Conservation (phyloP, 2,329 filamentous ascomycete genomes). For the Herpotrichia juniperi region DNA sequence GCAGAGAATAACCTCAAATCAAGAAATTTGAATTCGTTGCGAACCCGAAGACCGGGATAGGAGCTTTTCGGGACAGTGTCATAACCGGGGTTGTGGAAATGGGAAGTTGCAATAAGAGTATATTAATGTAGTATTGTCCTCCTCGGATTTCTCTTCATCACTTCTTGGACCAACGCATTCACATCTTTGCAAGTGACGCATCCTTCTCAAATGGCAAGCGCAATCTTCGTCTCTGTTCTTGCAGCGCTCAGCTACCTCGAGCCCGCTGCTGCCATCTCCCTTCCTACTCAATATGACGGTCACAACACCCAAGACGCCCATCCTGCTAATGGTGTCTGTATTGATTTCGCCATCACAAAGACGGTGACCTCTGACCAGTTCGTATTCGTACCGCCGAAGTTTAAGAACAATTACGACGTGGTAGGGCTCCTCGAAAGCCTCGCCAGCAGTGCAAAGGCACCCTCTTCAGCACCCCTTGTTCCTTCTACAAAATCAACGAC, state of each 20-base stretch:
- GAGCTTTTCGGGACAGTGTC: too few species aligned
- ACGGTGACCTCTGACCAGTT: slow-evolving; percentile 8
- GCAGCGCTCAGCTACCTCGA: background rate
- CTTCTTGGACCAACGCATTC: background rate
- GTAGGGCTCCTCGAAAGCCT: slow-evolving; percentile 4
- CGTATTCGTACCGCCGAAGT: slow-evolving; percentile 3
- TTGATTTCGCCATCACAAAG: slow-evolving; percentile 10
- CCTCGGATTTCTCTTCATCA: background rate
- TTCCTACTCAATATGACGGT: background rate
- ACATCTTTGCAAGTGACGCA: background rate
- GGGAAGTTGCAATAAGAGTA: too few species aligned
- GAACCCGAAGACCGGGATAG: too few species aligned
- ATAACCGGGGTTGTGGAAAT: too few species aligned
- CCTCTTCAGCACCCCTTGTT: slow-evolving; percentile 11
- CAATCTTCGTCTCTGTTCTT: background rate
- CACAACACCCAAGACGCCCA: slow-evolving; percentile 1
- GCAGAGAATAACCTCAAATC: too few species aligned
- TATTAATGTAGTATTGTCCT: too few species aligned
- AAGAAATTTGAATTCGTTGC: too few species aligned
- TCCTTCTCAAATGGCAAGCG: background rate
- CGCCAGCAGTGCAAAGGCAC: background rate
- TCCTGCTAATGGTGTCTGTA: slow-evolving; percentile 17
- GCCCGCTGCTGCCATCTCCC: background rate
- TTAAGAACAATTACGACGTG: slow-evolving; percentile 19
- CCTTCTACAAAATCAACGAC: slow-evolving; percentile 9